Evolutionary conservation across 306 rosid genomes (phyloP), one percentile per base, ranked within the genome.

Genomic region (Vigna radiata): DNA sequence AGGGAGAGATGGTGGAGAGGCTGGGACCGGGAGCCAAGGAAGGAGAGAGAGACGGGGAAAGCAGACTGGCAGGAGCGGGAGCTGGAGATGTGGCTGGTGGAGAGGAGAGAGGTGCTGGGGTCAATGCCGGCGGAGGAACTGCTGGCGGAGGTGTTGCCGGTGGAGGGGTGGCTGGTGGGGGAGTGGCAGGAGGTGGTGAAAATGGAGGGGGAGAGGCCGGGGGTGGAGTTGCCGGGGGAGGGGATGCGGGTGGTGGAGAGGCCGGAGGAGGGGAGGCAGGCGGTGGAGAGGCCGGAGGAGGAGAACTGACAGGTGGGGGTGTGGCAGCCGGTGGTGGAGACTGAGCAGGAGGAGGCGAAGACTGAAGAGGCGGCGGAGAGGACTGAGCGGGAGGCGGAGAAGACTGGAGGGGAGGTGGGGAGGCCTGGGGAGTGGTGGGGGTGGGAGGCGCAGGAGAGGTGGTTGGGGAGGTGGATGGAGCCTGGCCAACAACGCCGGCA

Each of bases 11-110:
- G 21, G 89, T 49, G 27, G 69, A 70, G 31, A 73, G 79, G 54
- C 87, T 68, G 2, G 98, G 97, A 39, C 84, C 89, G 1, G 98
- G 97, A 27, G 97, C 94, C 21, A 58, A 88, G 0, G 82, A 75
- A 0, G 84, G 85, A 7, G 79, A 73, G 37, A 77, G n/a, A 62
- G 85, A 77, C 0, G 90, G 88, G 4, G 93, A 52, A 50, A 67
- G 73, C 5, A 77, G 7, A 13, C 73, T 81, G 12, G 80, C 4
- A 13, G 89, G 91, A 10, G 94, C 84, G 0, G 63, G 63, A 53
- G 59, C 59, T 2, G 97, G 94, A 44, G 98, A 19, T 4, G 80
- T 68, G 1, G 79, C 67, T 0, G 86, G 82, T 3, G 85, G 85
- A 21, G 97, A 86, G 0, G 87, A 73, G 0, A 89, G 86, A 0